Conservation (phyloP, 768 basidiomycete genomes). For the Hypsizygus marmoreus region DNA sequence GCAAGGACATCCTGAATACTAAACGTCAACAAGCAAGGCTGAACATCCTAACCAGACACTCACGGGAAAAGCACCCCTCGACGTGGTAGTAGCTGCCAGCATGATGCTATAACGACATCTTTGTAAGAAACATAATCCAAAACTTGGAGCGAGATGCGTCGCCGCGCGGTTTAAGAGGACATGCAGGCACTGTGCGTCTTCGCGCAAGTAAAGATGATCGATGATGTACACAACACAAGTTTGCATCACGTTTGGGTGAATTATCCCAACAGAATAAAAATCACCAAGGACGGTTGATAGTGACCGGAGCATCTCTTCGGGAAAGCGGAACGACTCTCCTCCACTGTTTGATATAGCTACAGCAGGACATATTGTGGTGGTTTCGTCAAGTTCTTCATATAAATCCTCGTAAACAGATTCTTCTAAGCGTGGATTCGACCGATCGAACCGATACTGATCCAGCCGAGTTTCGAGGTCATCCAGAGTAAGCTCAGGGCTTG, state of each 20-base stretch:
- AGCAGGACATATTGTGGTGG: neutral
- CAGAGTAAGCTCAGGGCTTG: too few relatives aligned
- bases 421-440: slow-evolving; percentile 9
- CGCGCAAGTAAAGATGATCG: neutral
- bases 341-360: neutral
- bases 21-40: neutral
- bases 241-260: slow-evolving; percentile 10
- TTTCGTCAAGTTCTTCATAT: slow-evolving; percentile 6
- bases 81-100: neutral
- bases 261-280: slow-evolving; percentile 8
- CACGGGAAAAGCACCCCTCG: neutral
- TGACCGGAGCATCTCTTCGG: neutral
- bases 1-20: neutral
- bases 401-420: slow-evolving; percentile 4
- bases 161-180: slow-evolving; percentile 4
- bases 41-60: neutral
- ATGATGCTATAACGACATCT: slow-evolving; percentile 1
- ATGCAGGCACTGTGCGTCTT: slow-evolving; percentile 2
- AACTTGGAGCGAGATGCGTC: slow-evolving; percentile 4
- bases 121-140: slow-evolving; percentile 5
- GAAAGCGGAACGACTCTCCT: neutral
- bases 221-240: slow-evolving; percentile 7
- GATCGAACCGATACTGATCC: slow-evolving; percentile 2
- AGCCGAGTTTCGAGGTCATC: neutral
- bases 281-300: slow-evolving; percentile 7